Percentiles rank a stretch among this genome's conserved stretches.
phyloP scores from a whole-genome alignment of 495 filamentous ascomycete species.

The Delitschia confertaspora region DNA sequence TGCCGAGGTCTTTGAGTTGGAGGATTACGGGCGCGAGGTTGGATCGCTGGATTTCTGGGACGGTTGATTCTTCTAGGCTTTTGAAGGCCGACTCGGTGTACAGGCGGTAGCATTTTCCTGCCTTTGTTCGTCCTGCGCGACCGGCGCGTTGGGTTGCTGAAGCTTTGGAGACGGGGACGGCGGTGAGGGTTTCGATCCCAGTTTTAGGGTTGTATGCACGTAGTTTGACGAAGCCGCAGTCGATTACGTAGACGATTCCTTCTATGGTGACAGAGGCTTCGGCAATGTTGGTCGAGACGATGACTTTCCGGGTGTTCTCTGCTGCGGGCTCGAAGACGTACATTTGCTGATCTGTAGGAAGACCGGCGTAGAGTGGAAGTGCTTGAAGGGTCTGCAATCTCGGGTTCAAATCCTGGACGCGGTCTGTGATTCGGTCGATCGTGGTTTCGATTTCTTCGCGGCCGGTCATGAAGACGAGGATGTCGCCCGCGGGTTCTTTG shows the following conservation, averaged over 20 bases:
- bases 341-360: constrained; percentile 36
- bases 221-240: constrained; percentile 70
- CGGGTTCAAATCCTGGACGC: constrained; percentile 22
- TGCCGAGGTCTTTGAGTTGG: constrained; percentile 90
- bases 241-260: constrained; percentile 36
- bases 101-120: constrained; percentile 90
- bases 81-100: constrained; percentile 75
- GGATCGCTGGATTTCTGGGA: constrained; percentile 88
- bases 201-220: constrained; percentile 79
- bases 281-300: constrained; percentile 38
- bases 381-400: constrained; percentile 25
- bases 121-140: constrained; percentile 80
- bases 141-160: constrained; percentile 89
- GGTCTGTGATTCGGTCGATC: constrained; percentile 32
- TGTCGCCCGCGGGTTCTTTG: constrained; percentile 77
- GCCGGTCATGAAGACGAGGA: constrained; percentile 49
- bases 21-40: constrained; percentile 86
- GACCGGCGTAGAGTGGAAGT: constrained; percentile 36
- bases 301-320: constrained; percentile 35
- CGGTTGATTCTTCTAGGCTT: constrained; percentile 59
- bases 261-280: constrained; percentile 40
- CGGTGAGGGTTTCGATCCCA: constrained; percentile 88
- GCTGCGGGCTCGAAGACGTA: constrained; percentile 37
- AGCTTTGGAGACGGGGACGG: constrained; percentile 80
- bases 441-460: constrained; percentile 37